phyloP scores from a whole-genome alignment of 2,329 filamentous ascomycete species.

The Talaromyces sp. region DNA sequence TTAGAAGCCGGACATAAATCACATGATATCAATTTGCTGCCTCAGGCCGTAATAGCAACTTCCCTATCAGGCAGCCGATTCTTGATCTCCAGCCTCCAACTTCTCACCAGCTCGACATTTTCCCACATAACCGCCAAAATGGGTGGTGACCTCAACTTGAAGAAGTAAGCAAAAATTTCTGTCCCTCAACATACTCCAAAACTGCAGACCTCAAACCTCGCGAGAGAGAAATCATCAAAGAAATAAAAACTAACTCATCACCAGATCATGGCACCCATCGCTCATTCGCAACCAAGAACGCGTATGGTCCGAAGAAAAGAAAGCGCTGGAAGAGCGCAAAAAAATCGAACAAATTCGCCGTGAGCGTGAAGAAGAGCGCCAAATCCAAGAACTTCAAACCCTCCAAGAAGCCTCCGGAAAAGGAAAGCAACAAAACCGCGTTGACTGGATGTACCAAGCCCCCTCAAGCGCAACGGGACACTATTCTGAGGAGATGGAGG shows the following conservation, averaged over 20 bases:
- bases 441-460: conserved; percentile 98
- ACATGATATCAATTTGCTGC: conserved; percentile 2
- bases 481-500: conserved; percentile 82
- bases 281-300: conserved; percentile 86
- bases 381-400: conserved; percentile 86
- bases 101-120: background rate
- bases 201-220: too few relatives aligned
- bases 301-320: conserved; percentile 90
- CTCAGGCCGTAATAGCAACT: conserved; percentile 5
- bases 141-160: conserved; percentile 94
- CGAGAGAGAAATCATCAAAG: too few relatives aligned
- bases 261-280: conserved; percentile 83
- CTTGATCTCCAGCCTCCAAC: conserved; percentile 3
- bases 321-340: conserved; percentile 92
- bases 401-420: conserved; percentile 89
- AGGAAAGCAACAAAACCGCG: conserved; percentile 74
- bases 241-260: conserved; percentile 25
- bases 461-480: conserved; percentile 74
- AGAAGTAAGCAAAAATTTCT: conserved; percentile 59
- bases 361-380: conserved; percentile 90
- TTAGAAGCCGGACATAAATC: conserved; percentile 1
- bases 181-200: background rate
- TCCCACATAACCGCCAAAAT: conserved; percentile 58
- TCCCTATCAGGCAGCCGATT: conserved; percentile 11
- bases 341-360: conserved; percentile 87